Percentiles rank a stretch among this genome's conserved stretches.
Conservation (phyloP, 1,284 basidiomycete genomes). For the Leccinum griseonigrum region DNA sequence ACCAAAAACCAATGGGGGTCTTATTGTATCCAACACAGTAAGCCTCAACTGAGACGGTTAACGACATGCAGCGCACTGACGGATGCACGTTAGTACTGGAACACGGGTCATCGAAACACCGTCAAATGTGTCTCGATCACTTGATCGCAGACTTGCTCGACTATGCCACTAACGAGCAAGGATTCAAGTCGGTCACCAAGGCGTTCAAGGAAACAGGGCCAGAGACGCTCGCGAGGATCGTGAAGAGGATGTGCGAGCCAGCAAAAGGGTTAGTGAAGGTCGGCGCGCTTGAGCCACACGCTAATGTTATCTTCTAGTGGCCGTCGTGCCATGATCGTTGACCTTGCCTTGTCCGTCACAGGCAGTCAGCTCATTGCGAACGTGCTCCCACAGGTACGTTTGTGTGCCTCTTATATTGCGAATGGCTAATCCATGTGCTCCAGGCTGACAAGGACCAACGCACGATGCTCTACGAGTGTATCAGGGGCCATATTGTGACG, state of each 20-base stretch:
- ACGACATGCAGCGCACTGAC: constrained; percentile 2
- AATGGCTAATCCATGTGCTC: constrained; percentile 5
- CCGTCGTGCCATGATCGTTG: constrained; percentile 77
- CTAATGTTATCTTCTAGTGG: constrained; percentile 42
- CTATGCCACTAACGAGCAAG: constrained; percentile 77
- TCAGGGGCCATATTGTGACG: constrained; percentile 80
- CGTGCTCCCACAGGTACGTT: constrained; percentile 63
- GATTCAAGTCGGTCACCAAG: constrained; percentile 78
- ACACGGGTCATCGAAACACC: constrained; percentile 72
- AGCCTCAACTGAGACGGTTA: constrained; percentile 25
- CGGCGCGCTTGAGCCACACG: constrained; percentile 2
- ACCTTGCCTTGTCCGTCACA: constrained; percentile 75
- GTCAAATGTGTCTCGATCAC: constrained; percentile 68
- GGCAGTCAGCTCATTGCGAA: constrained; percentile 81
- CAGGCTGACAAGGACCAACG: constrained; percentile 82
- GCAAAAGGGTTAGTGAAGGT: constrained; percentile 57
- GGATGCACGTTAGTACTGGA: constrained; percentile 49
- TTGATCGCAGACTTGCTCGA: constrained; percentile 69
- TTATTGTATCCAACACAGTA: constrained; percentile 81
- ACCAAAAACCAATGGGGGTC: constrained; percentile 84
- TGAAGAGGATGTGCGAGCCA: constrained; percentile 78
- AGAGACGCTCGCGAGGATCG: constrained; percentile 65
- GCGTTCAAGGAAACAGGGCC: constrained; percentile 79
- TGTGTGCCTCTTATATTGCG: constrained; percentile 1
- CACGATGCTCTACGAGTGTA: constrained; percentile 73